Percentiles rank a stretch among this genome's conserved stretches.
Conservation (phyloP, 2,329 filamentous ascomycete genomes). For the Talaromyces sp. region DNA sequence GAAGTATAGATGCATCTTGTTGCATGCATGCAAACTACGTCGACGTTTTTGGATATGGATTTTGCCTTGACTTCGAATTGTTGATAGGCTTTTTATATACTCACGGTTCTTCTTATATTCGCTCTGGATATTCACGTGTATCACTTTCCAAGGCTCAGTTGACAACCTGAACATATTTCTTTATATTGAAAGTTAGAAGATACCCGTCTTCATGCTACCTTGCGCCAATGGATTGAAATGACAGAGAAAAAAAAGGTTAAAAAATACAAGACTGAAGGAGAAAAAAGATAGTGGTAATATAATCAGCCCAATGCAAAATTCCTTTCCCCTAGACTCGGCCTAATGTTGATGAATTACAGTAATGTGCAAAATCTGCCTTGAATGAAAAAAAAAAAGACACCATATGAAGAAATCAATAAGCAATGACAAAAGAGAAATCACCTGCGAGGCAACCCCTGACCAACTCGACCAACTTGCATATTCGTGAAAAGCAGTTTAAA, state of each 20-base stretch:
- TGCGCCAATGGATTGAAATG: background rate
- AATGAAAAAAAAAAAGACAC: background rate
- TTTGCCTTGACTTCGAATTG: too few species aligned
- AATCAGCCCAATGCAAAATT: slow-evolving; percentile 1
- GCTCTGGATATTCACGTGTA: too few species aligned
- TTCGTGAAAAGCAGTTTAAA: slow-evolving; percentile 83
- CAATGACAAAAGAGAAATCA: background rate
- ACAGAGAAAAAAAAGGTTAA: background rate
- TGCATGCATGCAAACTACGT: too few species aligned
- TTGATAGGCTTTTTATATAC: background rate
- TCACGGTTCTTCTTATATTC: background rate
- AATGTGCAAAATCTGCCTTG: background rate
- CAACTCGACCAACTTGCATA: slow-evolving; percentile 41
- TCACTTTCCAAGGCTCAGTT: too few species aligned
- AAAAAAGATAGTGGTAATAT: background rate
- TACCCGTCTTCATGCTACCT: slow-evolving; percentile 4
- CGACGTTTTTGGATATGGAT: too few species aligned
- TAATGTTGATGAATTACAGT: background rate
- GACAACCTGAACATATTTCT: background rate
- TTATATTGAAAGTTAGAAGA: background rate
- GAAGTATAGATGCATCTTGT: too few species aligned
- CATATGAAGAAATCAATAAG: background rate
- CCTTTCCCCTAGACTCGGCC: slow-evolving; percentile 1
- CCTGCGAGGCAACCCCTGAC: slow-evolving; percentile 10
- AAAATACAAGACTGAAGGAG: slow-evolving; percentile 1